Evolutionary conservation across 2,329 filamentous ascomycete genomes (phyloP).

Genomic region (Chaetomium olivaceum): DNA sequence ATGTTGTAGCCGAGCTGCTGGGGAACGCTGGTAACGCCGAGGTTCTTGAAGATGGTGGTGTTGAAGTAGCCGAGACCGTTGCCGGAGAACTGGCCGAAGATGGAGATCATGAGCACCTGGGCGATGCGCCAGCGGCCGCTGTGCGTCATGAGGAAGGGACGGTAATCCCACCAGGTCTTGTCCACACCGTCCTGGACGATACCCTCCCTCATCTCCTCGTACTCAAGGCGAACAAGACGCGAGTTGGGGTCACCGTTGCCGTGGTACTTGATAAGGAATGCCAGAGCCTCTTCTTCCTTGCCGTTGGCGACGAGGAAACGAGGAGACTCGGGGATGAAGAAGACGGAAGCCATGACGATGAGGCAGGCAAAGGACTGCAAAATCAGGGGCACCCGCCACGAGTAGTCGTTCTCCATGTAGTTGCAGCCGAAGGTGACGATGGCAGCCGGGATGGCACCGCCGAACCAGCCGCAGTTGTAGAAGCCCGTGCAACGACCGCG

Average conservation of each 20-base stretch:
- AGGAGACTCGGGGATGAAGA: slow-evolving; percentile 46
- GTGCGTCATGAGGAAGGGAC: slow-evolving; percentile 47
- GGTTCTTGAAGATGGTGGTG: slow-evolving; percentile 47
- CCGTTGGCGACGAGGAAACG: slow-evolving; percentile 47
- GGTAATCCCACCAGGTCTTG: slow-evolving; percentile 51
- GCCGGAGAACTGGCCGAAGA: slow-evolving; percentile 54
- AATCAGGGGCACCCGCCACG: slow-evolving; percentile 53
- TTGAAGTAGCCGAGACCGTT: slow-evolving; percentile 55
- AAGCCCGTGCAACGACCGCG: slow-evolving; percentile 50
- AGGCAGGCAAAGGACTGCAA: slow-evolving; percentile 49
- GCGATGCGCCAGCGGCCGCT: slow-evolving; percentile 50
- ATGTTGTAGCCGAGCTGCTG: slow-evolving; percentile 50
- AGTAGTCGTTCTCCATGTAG: slow-evolving; percentile 47
- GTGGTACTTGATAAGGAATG: slow-evolving; percentile 47
- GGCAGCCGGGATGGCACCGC: slow-evolving; percentile 52
- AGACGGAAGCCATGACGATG: slow-evolving; percentile 42
- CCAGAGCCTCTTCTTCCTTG: slow-evolving; percentile 43
- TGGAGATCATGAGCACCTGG: slow-evolving; percentile 52
- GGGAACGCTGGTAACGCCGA: slow-evolving; percentile 41
- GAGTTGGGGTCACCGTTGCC: slow-evolving; percentile 45
- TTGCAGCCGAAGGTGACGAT: slow-evolving; percentile 51
- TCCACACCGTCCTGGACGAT: slow-evolving; percentile 50
- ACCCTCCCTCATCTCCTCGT: slow-evolving; percentile 46
- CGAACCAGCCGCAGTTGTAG: slow-evolving; percentile 57
- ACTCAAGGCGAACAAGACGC: slow-evolving; percentile 44